These are phyloP conservation scores for Ascocoryne sarcoides DNA, from an alignment of 2,329 filamentous ascomycete genomes.

Conservation along the genomic window DNA sequence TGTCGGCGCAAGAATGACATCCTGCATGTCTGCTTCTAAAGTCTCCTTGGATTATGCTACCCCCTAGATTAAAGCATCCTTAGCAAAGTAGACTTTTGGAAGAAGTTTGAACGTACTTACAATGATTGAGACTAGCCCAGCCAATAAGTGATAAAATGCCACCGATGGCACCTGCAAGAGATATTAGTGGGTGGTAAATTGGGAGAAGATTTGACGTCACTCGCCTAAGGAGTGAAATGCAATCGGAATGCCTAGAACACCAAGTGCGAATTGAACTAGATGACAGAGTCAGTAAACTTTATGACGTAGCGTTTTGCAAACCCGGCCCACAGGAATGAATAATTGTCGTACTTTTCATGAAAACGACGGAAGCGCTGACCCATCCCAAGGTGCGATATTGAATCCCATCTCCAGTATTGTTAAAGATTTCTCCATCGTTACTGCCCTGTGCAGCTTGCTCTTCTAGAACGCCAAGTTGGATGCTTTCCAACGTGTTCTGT, in stretches of 20 bases:
- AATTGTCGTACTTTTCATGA: constrained; percentile 29
- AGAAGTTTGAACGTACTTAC: constrained; percentile 1
- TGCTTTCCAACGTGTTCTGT: no score
- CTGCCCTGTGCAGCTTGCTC: background rate
- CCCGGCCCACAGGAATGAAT: background rate
- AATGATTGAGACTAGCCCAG: constrained; percentile 27
- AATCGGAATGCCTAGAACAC: constrained; percentile 34
- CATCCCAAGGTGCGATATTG: constrained; percentile 41
- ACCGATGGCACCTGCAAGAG: constrained; percentile 26
- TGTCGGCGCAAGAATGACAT: constrained; percentile 46
- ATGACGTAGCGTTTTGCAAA: no score
- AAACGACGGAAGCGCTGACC: constrained; percentile 38
- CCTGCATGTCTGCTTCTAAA: constrained; percentile 40
- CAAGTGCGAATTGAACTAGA: constrained; percentile 29
- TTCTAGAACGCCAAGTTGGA: background rate
- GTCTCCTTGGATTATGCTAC: constrained; percentile 38
- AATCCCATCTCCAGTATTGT: constrained; percentile 32
- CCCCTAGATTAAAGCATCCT: constrained; percentile 21
- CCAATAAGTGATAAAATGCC: constrained; percentile 35
- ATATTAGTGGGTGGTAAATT: background rate
- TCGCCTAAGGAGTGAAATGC: constrained; percentile 32
- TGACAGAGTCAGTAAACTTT: background rate
- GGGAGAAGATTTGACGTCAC: no score
- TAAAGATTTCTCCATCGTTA: constrained; percentile 32
- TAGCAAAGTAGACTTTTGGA: background rate